Evolutionary conservation across 2,329 filamentous ascomycete species (phyloP).

Genomic region (Botrytis deweyae): DNA sequence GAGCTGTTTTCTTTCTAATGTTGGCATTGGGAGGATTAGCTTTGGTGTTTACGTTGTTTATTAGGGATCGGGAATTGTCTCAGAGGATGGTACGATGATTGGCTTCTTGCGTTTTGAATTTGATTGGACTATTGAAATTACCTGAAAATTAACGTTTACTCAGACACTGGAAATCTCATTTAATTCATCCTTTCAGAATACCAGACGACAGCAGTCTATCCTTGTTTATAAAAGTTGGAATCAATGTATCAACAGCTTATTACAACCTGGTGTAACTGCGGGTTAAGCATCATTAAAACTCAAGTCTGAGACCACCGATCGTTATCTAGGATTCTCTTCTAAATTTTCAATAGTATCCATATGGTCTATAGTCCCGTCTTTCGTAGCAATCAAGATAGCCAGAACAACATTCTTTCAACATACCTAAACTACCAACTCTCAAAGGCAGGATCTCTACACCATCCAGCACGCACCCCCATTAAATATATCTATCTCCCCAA

Average conservation of each 20-base stretch:
- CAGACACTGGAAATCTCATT: neutral
- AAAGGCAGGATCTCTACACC: neutral
- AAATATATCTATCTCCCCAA: too few relatives aligned
- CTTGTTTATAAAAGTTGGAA: neutral
- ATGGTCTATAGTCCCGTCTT: neutral
- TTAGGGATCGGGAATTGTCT: slow-evolving; percentile 18
- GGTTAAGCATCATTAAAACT: neutral
- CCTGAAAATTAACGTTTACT: neutral
- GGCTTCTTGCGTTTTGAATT: neutral
- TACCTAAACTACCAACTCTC: neutral
- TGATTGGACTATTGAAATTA: neutral
- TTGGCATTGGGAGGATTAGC: slow-evolving; percentile 12
- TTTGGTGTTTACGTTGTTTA: neutral
- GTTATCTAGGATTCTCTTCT: neutral
- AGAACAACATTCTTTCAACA: neutral
- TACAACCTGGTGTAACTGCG: neutral
- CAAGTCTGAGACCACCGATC: neutral
- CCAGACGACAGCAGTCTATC: neutral
- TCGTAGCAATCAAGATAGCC: too few relatives aligned
- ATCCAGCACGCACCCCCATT: neutral
- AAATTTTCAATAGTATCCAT: neutral
- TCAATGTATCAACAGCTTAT: neutral
- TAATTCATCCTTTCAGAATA: neutral
- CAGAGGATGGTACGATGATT: neutral
- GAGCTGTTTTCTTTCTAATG: slow-evolving; percentile 17